phyloP scores from a whole-genome alignment of 495 filamentous ascomycete genomes.

The Schizothecium vesticola region DNA sequence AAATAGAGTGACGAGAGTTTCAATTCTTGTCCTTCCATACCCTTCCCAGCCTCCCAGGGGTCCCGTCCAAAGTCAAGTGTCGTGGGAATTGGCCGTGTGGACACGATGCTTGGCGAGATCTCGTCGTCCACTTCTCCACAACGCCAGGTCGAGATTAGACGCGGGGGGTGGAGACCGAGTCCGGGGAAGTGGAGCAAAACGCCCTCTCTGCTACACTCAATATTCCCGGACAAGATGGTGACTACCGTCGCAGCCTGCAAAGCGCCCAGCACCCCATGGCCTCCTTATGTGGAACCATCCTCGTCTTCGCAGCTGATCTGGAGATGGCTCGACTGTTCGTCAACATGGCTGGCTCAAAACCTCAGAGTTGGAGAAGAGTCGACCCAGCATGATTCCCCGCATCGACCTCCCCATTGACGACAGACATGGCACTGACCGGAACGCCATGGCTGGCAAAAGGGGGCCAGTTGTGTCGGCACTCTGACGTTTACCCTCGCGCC shows the following conservation, averaged over 20 bases:
- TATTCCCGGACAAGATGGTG: background rate
- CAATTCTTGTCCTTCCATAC: too few species aligned
- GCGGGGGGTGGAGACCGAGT: slow-evolving; percentile 25
- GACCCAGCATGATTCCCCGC: background rate
- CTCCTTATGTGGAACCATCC: background rate
- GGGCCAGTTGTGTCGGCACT: slow-evolving; percentile 13
- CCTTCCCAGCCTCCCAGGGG: background rate
- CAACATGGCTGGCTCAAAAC: background rate
- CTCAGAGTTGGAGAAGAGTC: background rate
- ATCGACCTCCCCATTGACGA: background rate
- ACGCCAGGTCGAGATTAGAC: slow-evolving; percentile 10
- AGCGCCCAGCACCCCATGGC: background rate
- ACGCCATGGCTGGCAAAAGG: background rate
- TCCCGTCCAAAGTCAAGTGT: background rate
- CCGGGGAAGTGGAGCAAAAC: slow-evolving; percentile 24
- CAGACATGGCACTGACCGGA: slow-evolving; percentile 10
- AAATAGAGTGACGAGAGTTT: background rate
- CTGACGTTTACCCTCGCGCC: slow-evolving; percentile 22
- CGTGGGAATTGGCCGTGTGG: background rate
- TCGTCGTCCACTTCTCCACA: slow-evolving; percentile 16
- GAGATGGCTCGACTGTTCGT: background rate
- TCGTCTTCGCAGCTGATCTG: background rate
- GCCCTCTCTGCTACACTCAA: slow-evolving; percentile 8
- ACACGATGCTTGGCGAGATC: slow-evolving; percentile 7
- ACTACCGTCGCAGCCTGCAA: background rate